Percentiles rank a stretch among this genome's conserved stretches.
Evolutionary conservation across 176 grass and related monocot genomes (phyloP).

Genomic region (Aegilops longissima): DNA sequence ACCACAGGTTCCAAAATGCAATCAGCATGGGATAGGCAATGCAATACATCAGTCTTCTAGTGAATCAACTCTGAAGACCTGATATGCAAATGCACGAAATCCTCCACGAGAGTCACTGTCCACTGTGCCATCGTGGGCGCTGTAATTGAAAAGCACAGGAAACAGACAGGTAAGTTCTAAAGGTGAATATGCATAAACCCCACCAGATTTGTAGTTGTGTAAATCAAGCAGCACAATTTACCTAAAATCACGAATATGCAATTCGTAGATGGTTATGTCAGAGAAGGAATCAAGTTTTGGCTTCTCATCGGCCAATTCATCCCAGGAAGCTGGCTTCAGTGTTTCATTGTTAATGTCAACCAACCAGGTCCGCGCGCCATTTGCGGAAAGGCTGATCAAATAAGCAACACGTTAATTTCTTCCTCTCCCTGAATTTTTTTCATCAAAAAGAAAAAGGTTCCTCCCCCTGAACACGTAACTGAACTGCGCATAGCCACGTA

Average conservation of each 20-base stretch:
- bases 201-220: background rate
- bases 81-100: conserved; percentile 69
- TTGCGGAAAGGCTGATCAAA: conserved; percentile 69
- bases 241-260: conserved; percentile 99
- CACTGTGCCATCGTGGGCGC: conserved; percentile 61
- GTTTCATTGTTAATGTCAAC: conserved; percentile 63
- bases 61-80: conserved; percentile 50
- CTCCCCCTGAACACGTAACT: background rate
- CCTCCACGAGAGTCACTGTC: conserved; percentile 56
- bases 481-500: conserved; percentile 31
- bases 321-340: conserved; percentile 73
- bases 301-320: conserved; percentile 73
- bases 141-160: conserved; percentile 36
- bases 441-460: background rate
- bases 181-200: background rate
- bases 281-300: conserved; percentile 77
- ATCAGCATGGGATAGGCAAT: background rate
- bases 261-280: conserved; percentile 91
- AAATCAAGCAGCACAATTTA: conserved; percentile 24
- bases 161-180: background rate
- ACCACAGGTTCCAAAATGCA: conserved; percentile 24
- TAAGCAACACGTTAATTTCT: conserved; percentile 11
- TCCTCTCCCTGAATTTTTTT: background rate
- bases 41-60: background rate
- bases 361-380: conserved; percentile 72